phyloP scores from a whole-genome alignment of 352 stramenopile species.

The Phytophthora sansomeana region DNA sequence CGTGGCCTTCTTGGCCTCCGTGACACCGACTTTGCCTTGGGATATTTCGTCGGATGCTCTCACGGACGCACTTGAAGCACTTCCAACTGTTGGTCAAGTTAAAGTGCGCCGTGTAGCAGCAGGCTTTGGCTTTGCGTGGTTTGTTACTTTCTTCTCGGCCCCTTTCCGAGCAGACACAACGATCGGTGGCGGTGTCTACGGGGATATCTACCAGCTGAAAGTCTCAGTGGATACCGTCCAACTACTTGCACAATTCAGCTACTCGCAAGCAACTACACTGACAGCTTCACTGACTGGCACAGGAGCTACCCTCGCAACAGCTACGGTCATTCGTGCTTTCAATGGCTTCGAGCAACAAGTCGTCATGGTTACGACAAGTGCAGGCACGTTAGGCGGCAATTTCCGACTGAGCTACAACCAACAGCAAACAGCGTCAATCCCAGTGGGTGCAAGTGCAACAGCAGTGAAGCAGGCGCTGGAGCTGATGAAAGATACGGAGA shows the following conservation, averaged over 20 bases:
- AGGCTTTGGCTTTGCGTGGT: slow-evolving; percentile 85
- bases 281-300: slow-evolving; percentile 76
- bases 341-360: slow-evolving; percentile 94
- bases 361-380: slow-evolving; percentile 74
- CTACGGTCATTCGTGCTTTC: slow-evolving; percentile 86
- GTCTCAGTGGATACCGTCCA: slow-evolving; percentile 78
- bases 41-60: slow-evolving; percentile 84
- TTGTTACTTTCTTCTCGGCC: slow-evolving; percentile 74
- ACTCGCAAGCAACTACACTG: slow-evolving; percentile 38
- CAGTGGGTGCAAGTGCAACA: slow-evolving; percentile 68
- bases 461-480: slow-evolving; percentile 64
- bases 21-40: slow-evolving; percentile 76
- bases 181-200: slow-evolving; percentile 49
- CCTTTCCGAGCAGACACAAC: slow-evolving; percentile 46
- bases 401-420: slow-evolving; percentile 91
- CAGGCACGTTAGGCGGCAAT: slow-evolving; percentile 75
- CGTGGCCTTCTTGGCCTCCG: slow-evolving; percentile 72
- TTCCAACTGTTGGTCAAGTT: slow-evolving; percentile 88
- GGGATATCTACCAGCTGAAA: slow-evolving; percentile 60
- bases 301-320: slow-evolving; percentile 73
- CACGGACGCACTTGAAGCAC: slow-evolving; percentile 72
- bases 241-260: slow-evolving; percentile 61
- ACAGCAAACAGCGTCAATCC: slow-evolving; percentile 74
- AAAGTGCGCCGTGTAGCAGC: slow-evolving; percentile 74
- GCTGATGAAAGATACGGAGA: slow-evolving; percentile 43